Evolutionary conservation across 2,329 filamentous ascomycete species (phyloP).

Genomic region (Nemania bipapillata): DNA sequence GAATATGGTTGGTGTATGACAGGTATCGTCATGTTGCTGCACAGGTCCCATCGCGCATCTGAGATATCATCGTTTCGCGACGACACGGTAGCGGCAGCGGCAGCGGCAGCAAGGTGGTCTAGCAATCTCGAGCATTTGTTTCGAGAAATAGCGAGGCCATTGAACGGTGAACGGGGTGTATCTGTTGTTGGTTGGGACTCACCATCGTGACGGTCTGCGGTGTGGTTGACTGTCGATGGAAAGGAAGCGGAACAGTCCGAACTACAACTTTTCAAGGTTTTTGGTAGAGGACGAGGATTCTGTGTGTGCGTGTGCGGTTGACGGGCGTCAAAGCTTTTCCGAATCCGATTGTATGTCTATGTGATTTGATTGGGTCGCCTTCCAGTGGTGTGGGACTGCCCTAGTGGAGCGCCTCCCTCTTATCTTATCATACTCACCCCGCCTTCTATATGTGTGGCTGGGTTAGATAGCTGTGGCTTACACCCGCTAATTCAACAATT

Average conservation of each 20-base stretch:
- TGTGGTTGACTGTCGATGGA: slow-evolving; percentile 40
- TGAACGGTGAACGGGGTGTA: slow-evolving; percentile 2
- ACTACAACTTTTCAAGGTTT: slow-evolving; percentile 41
- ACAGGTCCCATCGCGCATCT: not conserved
- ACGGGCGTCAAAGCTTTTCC: slow-evolving; percentile 39
- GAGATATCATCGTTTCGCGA: slow-evolving; percentile 16
- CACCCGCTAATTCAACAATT: too few relatives aligned
- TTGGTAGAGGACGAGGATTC: slow-evolving; percentile 38
- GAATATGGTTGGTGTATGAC: not conserved
- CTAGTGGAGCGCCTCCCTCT: slow-evolving; percentile 33
- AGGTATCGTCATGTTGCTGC: not conserved
- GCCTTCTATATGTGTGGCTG: too few relatives aligned
- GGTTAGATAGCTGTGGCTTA: slow-evolving; percentile 30
- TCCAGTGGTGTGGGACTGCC: slow-evolving; percentile 28
- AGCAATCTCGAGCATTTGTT: slow-evolving; percentile 39
- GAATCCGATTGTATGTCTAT: slow-evolving; percentile 20
- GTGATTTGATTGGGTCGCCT: slow-evolving; percentile 37
- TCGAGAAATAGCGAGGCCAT: slow-evolving; percentile 26
- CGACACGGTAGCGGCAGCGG: slow-evolving; percentile 9
- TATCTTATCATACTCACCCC: slow-evolving; percentile 39
- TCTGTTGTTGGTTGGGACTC: slow-evolving; percentile 28
- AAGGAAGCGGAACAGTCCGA: slow-evolving; percentile 38
- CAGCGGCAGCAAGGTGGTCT: not conserved
- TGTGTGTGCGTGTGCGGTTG: slow-evolving; percentile 38
- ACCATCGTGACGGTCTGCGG: slow-evolving; percentile 39